These are phyloP conservation scores for Aspergillus sp. DNA, from an alignment of 2,329 filamentous ascomycete genomes.

Conservation along the genomic window DNA sequence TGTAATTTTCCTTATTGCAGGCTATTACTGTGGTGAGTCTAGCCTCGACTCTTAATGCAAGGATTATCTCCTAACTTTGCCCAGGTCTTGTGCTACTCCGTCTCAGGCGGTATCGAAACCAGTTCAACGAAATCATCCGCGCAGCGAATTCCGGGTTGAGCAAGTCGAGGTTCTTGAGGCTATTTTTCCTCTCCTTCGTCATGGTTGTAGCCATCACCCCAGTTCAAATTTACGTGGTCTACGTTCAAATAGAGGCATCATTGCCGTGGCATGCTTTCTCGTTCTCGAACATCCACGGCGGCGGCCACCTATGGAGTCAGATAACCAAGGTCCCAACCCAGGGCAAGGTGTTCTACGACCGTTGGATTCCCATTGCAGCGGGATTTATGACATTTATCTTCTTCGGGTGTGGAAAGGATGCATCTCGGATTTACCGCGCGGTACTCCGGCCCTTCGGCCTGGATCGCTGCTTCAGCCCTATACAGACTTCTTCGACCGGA, in stretches of 20 bases:
- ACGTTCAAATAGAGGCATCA: slow-evolving; percentile 38
- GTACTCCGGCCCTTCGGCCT: slow-evolving; percentile 46
- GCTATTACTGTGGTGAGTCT: slow-evolving; percentile 56
- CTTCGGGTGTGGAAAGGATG: slow-evolving; percentile 65
- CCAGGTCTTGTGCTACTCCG: slow-evolving; percentile 60
- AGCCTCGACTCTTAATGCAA: slow-evolving; percentile 8
- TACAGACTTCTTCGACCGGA: slow-evolving; percentile 18
- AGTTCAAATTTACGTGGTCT: slow-evolving; percentile 52
- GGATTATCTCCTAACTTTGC: background rate
- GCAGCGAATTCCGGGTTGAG: slow-evolving; percentile 52
- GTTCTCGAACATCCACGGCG: slow-evolving; percentile 53
- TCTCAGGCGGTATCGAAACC: slow-evolving; percentile 59
- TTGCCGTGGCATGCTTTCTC: slow-evolving; percentile 46
- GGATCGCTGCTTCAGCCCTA: slow-evolving; percentile 29
- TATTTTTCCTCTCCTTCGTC: slow-evolving; percentile 49
- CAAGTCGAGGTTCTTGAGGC: slow-evolving; percentile 61
- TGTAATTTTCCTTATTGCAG: slow-evolving; percentile 53
- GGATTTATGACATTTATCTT: slow-evolving; percentile 61
- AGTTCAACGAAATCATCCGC: slow-evolving; percentile 57
- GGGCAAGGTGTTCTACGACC: slow-evolving; percentile 52
- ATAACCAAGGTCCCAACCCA: slow-evolving; percentile 50
- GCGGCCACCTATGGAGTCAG: slow-evolving; percentile 47
- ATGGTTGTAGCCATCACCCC: slow-evolving; percentile 59
- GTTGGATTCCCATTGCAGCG: slow-evolving; percentile 57
- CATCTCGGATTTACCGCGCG: slow-evolving; percentile 53